A percentile compares a stretch with the other conserved stretches of the same genome.
phyloP scores from a whole-genome alignment of 2,329 filamentous ascomycete species.

The Fusarium miscanthi region DNA sequence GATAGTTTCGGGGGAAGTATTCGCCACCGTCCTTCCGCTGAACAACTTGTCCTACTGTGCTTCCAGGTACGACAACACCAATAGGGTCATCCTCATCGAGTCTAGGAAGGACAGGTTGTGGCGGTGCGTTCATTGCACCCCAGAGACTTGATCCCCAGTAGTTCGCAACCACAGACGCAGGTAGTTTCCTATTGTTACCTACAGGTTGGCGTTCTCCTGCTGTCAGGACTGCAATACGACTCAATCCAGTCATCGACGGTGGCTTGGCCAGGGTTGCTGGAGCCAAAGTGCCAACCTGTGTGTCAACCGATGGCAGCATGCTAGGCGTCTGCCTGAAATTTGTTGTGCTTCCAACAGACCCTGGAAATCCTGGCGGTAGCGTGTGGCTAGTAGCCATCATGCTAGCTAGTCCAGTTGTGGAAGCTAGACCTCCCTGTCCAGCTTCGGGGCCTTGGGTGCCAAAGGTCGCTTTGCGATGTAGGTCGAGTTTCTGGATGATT shows the following conservation, averaged over 20 bases:
- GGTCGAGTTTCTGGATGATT: slow-evolving; percentile 92
- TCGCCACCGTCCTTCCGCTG: slow-evolving; percentile 55
- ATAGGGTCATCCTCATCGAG: slow-evolving; percentile 55
- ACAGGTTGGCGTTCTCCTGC: slow-evolving; percentile 79
- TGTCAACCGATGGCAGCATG: slow-evolving; percentile 56
- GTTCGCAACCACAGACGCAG: slow-evolving; percentile 89
- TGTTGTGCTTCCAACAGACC: slow-evolving; percentile 46
- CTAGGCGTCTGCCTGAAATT: slow-evolving; percentile 46
- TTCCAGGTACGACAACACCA: slow-evolving; percentile 54
- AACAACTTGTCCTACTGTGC: slow-evolving; percentile 45
- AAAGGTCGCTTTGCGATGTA: slow-evolving; percentile 82
- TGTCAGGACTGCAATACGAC: slow-evolving; percentile 84
- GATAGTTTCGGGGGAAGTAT: slow-evolving; percentile 80
- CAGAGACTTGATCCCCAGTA: slow-evolving; percentile 92
- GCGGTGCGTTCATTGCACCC: slow-evolving; percentile 53
- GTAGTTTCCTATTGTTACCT: slow-evolving; percentile 77
- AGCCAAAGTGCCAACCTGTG: slow-evolving; percentile 73
- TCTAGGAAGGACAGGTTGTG: slow-evolving; percentile 48
- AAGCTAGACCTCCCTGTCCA: slow-evolving; percentile 53
- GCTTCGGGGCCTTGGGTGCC: slow-evolving; percentile 55
- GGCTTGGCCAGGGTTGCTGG: slow-evolving; percentile 85
- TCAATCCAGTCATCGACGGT: slow-evolving; percentile 85
- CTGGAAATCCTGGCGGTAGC: slow-evolving; percentile 72
- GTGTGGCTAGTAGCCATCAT: slow-evolving; percentile 87
- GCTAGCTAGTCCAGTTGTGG: slow-evolving; percentile 78